Evolutionary conservation across 495 filamentous ascomycete species (phyloP).

Genomic region (Hypoxylon fuscum): DNA sequence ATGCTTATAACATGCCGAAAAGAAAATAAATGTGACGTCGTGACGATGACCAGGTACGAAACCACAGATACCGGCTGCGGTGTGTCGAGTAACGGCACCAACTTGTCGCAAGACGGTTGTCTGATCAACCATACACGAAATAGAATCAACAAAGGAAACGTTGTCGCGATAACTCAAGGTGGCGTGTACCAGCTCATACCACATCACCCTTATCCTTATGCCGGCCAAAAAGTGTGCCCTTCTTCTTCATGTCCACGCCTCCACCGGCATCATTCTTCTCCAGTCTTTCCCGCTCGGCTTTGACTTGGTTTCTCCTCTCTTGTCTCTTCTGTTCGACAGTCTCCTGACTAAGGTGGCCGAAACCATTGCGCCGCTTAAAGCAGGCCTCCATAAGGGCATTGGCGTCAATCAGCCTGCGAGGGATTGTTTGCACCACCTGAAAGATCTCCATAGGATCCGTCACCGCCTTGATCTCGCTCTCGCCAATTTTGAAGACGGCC

Average conservation of each 20-base stretch:
- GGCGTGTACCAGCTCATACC: conserved; percentile 33
- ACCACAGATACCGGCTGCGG: conserved; percentile 30
- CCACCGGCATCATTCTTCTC: conserved; percentile 32
- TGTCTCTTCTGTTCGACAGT: conserved; percentile 67
- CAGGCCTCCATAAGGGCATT: conserved; percentile 83
- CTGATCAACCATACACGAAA: background rate
- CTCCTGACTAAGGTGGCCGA: conserved; percentile 79
- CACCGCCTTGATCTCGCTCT: conserved; percentile 80
- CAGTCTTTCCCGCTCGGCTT: conserved; percentile 51
- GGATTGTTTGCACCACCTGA: conserved; percentile 91
- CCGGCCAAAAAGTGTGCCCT: conserved; percentile 52
- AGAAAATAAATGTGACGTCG: conserved; percentile 6
- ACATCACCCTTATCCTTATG: conserved; percentile 46
- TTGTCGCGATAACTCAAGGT: conserved; percentile 17
- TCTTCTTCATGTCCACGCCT: conserved; percentile 44
- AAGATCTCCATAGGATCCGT: conserved; percentile 95
- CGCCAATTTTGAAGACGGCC: conserved; percentile 91
- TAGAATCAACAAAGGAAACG: conserved; percentile 17
- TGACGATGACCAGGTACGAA: conserved; percentile 3
- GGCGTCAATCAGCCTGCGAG: conserved; percentile 80
- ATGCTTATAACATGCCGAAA: conserved; percentile 34
- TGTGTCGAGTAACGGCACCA: conserved; percentile 2
- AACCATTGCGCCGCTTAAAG: conserved; percentile 80
- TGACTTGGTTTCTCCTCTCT: conserved; percentile 61
- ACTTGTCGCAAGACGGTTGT: conserved; percentile 3